Evolutionary conservation across 345 rosid species (phyloP).

Genomic region (Gossypium mustelinum): DNA sequence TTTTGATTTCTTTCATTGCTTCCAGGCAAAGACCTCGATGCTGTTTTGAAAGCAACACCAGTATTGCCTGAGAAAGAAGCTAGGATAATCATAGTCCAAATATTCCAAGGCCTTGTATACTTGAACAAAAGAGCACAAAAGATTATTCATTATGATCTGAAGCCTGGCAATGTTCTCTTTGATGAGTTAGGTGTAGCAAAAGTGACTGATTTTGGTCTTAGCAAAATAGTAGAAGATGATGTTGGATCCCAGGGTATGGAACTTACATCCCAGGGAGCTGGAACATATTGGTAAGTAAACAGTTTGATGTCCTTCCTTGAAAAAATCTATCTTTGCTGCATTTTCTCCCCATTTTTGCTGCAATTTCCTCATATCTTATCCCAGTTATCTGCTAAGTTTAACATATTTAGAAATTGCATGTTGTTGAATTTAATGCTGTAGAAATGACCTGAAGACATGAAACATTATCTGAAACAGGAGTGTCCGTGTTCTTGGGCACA

Average conservation of each 20-base stretch:
- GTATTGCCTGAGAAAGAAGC: constrained; percentile 95
- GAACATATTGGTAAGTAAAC: constrained; percentile 84
- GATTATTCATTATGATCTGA: constrained; percentile 96
- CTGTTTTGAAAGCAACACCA: constrained; percentile 90
- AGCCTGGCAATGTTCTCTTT: constrained; percentile 97
- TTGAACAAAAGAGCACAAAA: constrained; percentile 77
- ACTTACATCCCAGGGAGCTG: constrained; percentile 99
- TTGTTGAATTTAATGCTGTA: background rate
- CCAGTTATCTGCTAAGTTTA: background rate
- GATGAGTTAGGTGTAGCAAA: constrained; percentile 94
- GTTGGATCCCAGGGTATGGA: constrained; percentile 98
- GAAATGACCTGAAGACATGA: background rate
- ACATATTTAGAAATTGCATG: background rate
- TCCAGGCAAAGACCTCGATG: constrained; percentile 97
- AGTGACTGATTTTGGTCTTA: constrained; percentile 98
- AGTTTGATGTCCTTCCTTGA: background rate
- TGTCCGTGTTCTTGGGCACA: background rate
- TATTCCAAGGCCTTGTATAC: constrained; percentile 94
- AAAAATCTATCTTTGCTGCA: background rate
- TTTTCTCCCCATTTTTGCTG: background rate
- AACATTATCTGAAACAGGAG: background rate
- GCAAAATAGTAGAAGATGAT: constrained; percentile 93
- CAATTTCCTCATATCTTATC: background rate
- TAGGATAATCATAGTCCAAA: constrained; percentile 80
- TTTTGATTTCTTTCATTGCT: constrained; percentile 5